Base-by-base conservation (phyloP, 1,139 yeast genomes). In the Taphrina wiesneri region DNA sequence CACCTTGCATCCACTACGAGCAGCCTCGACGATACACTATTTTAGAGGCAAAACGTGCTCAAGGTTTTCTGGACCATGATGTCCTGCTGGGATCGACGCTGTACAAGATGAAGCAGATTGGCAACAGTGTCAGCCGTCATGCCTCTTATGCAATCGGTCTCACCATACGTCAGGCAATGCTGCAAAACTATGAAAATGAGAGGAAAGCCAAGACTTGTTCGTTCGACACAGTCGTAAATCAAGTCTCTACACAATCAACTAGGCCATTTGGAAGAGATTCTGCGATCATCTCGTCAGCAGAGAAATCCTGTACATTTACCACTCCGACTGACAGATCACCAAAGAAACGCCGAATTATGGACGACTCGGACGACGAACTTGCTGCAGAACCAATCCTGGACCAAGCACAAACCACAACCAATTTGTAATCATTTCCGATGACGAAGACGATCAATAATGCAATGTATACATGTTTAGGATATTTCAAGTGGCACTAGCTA, bases 1-100 rank as follows among this genome's bases (percentile, higher is more conserved):
- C 46, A 21, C 57, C 57, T 7, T 34, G 46, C 21, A 34, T 53
- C 11, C 57, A 53, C 30, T 53, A 53, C 46, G 57, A 53, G n/a
- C 57, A 53, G 30, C 43, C 43, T 6, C n/a, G 57, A 17, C 28
- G 43, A 3, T 34, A 26, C 32, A 53, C 57, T 26, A 53, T 53
- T 28, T n/a, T 19, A 17, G 57, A 53, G 23, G 57, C 57, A 11
- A 53, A 36, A 17, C 15, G 57, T 17, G 57, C 57, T 2, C 57
- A 53, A 30, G 57, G 57, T 6, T 53, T 53, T 17, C 30, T 53
- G 30, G 57, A 30, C 46, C 43, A 32, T 19, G 57, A 53, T 28
- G 26, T 53, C 43, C 23, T 53, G 28, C 46, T 53, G n/a, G 57
- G 57, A 1, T 26, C 45, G 3, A 6, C 43, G 7, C 5, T 15